A percentile compares a stretch with the other conserved stretches of the same genome.
Conservation (phyloP, 2,329 filamentous ascomycete species). For the Fusarium robinianum region DNA sequence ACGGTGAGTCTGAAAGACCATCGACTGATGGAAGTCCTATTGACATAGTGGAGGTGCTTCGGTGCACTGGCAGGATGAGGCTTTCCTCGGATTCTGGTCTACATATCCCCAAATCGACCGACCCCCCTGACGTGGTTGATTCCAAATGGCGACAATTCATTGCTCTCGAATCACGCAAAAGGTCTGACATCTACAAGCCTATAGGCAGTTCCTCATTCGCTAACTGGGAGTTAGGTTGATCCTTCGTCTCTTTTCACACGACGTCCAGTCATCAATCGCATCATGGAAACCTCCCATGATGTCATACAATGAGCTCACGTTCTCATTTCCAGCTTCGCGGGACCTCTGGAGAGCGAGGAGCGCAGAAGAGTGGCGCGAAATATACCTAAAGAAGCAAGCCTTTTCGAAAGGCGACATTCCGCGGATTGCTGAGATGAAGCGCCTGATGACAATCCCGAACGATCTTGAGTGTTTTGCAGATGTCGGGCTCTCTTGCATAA, state of each 20-base stretch:
- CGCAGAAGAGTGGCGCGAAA: constrained; percentile 28
- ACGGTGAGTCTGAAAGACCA: constrained; percentile 16
- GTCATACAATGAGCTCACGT: constrained; percentile 31
- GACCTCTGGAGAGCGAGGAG: constrained; percentile 30
- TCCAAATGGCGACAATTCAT: constrained; percentile 30
- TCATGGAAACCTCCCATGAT: constrained; percentile 28
- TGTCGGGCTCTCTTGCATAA: constrained; percentile 24
- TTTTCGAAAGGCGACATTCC: constrained; percentile 16
- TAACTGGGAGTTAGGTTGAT: constrained; percentile 26
- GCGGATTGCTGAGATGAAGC: constrained; percentile 26
- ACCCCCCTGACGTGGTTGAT: constrained; percentile 25
- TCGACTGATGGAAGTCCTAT: constrained; percentile 7
- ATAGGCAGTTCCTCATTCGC: constrained; percentile 1
- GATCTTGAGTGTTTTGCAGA: constrained; percentile 27
- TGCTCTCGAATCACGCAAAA: constrained; percentile 30
- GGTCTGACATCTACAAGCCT: constrained; percentile 12
- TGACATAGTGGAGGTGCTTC: constrained; percentile 26
- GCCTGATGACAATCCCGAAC: constrained; percentile 20
- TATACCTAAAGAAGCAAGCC: constrained; percentile 19
- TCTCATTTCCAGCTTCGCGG: constrained; percentile 25
- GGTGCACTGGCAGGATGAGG: constrained; percentile 24
- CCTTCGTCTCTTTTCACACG: constrained; percentile 32
- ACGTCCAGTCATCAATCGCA: constrained; percentile 30
- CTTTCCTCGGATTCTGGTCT: constrained; percentile 26
- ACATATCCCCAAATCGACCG: constrained; percentile 17